Evolutionary conservation across 495 filamentous ascomycete genomes (phyloP), one percentile per base, ranked within the genome.

Genomic region (Annulohypoxylon bovei): DNA sequence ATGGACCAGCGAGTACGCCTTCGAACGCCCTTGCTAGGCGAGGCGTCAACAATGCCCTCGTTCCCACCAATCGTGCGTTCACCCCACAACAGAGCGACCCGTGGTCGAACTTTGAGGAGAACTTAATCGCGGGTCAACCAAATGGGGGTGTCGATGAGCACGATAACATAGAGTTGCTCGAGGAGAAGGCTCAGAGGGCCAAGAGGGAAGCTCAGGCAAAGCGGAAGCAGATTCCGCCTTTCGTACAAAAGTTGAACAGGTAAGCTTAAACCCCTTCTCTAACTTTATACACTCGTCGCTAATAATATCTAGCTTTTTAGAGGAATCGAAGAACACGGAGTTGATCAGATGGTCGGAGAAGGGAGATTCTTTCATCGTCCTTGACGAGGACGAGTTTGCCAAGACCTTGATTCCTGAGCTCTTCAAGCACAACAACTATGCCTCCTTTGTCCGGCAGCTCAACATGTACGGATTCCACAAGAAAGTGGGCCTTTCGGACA

Each of bases 401-500:
- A 94, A 93, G 77, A 97, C 90, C 0, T 78, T 99, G 64, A 98
- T 99, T 52, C 95, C 95, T 2, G 95, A 98, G 75, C 85, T 98
- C 6, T 99, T 98, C 87, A 99, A 99, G 77, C 96, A 98, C 80
- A 98, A 97, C 79, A 99, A 98, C 79, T 99, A 98, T 78, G 94
- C 95, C 6, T 98, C 96, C 1, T 99, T 99, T 74, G 95, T 99
- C 25, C 92, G 95, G 8, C 95, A 99, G 76, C 85, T 99, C 67
- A 99, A 99, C 75, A 98, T 99, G 95, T 99, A 99, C 78, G 95
- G 95, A 6, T 99, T 99, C 76, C 95, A 99, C 79, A 99, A 99
- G 83, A 93, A 95, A 56, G 96, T 99, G 8, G 95, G 95, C 2
- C 87, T 99, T 23, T 95, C 94, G 6, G 95, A 98, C 78, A 97